These are phyloP conservation scores for Pseudotsuga menziesii DNA, from an alignment of 75 land plant species.

Conservation along the genomic window DNA sequence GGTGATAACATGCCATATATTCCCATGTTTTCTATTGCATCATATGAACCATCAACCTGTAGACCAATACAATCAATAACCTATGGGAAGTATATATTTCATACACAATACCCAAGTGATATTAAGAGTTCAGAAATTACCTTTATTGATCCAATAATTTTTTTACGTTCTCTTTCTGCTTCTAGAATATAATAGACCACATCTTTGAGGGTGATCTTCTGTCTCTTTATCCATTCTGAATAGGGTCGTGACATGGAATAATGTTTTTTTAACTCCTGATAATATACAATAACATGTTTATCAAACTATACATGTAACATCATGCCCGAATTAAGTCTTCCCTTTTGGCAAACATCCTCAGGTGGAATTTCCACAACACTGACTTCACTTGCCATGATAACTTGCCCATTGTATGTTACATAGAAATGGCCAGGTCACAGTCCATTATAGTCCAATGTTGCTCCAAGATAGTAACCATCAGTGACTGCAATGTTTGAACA, in stretches of 20 bases:
- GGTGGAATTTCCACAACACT: conserved; percentile 97
- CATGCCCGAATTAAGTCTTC: conserved; percentile 98
- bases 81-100: background rate
- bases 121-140: conserved; percentile 33
- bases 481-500: conserved; percentile 58
- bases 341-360: conserved; percentile 79
- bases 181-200: conserved; percentile 70
- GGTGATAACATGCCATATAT: conserved; percentile 85
- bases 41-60: conserved; percentile 57
- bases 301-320: conserved; percentile 99
- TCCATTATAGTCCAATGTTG: conserved; percentile 96
- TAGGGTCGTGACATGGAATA: conserved; percentile 78
- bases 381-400: conserved; percentile 99
- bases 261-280: conserved; percentile 82
- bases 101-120: background rate
- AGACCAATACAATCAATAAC: conserved; percentile 6
- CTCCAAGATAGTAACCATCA: conserved; percentile 98
- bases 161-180: conserved; percentile 44
- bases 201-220: conserved; percentile 76
- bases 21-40: conserved; percentile 80
- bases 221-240: conserved; percentile 89
- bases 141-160: conserved; percentile 55
- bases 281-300: conserved; percentile 90
- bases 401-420: conserved; percentile 84
- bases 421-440: conserved; percentile 97